Base-by-base conservation (phyloP, 352 stramenopile genomes). In the Globisporangium canariense region DNA sequence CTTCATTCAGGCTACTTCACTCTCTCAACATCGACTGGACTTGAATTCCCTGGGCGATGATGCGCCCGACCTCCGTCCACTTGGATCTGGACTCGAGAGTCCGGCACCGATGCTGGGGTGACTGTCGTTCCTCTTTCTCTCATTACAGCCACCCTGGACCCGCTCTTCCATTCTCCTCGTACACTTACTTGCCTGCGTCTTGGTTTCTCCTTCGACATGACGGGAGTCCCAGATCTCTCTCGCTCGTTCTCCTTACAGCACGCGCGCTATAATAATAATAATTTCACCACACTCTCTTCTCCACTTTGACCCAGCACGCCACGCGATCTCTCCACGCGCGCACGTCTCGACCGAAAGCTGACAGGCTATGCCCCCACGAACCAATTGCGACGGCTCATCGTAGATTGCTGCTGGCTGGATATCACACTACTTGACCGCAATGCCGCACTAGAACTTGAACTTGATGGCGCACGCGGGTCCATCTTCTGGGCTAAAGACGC, bases 211-310 rank as follows among this genome's bases (percentile, higher is more conserved):
- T 18, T 13, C 49, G 49, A 30, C 13, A 54, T 36, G 49, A 20
- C 49, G 49, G 49, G 16, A 10, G 47, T 54, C 16, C 18, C 16
- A 20, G 14, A 58, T 18, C 32, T 58, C 34, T 16, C 30, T 45
- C 51, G 10, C 36, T 58, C 32, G 20, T 58, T 30, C 49, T 54
- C 22, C 4, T 54, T 36, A 34, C 52, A 58, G 51, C 25, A 28
- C 25, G 32, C 13, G 38, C 22, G 32, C 57, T 43, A 53, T 41
- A 62, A 62, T 62, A 62, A 41, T 62, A 62, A 55, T 62, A 45
- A 54, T 62, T 54, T 25, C 52, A 58, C 52, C 52, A 46, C 52
- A 47, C 13, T 30, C 49, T 54, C 36, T 41, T 54, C 13, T 36
- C 46, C 13, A 32, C n/a, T 52, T 20, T 54, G 49, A 54, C 36